phyloP scores from a whole-genome alignment of 2,329 filamentous ascomycete genomes.

The Colletotrichum chlorophyti region DNA sequence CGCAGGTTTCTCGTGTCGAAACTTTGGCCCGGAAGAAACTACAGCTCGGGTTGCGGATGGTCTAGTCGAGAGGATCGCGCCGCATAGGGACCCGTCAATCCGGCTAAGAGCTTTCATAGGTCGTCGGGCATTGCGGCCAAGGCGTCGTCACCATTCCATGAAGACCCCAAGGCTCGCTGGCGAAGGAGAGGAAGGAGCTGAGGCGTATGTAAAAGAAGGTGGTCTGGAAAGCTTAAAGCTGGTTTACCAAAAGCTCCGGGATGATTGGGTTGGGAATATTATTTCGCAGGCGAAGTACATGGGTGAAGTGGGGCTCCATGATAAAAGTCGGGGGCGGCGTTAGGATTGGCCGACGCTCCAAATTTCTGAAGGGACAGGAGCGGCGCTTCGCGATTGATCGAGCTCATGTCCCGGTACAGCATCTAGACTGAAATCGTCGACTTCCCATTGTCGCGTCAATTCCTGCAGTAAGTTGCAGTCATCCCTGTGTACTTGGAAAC shows the following conservation, averaged over 20 bases:
- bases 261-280: slow-evolving; percentile 20
- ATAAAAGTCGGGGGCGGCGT: slow-evolving; percentile 13
- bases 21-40: slow-evolving; percentile 17
- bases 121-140: slow-evolving; percentile 52
- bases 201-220: neutral
- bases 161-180: slow-evolving; percentile 4
- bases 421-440: neutral
- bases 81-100: slow-evolving; percentile 66
- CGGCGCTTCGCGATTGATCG: slow-evolving; percentile 1
- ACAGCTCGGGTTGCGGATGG: slow-evolving; percentile 35
- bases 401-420: neutral
- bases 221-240: slow-evolving; percentile 11
- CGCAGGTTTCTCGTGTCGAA: slow-evolving; percentile 13
- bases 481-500: accelerated
- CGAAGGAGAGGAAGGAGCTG: neutral
- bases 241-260: slow-evolving; percentile 17
- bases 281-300: slow-evolving; percentile 22
- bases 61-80: slow-evolving; percentile 59
- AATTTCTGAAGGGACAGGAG: slow-evolving; percentile 31
- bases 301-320: slow-evolving; percentile 13
- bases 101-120: slow-evolving; percentile 67
- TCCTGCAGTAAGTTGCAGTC: neutral
- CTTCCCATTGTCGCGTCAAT: neutral
- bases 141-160: slow-evolving; percentile 25
- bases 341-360: slow-evolving; percentile 30